Evolutionary conservation across 352 stramenopile species (phyloP), one percentile per base, ranked within the genome.

Genomic region (Phytophthora foliorum): DNA sequence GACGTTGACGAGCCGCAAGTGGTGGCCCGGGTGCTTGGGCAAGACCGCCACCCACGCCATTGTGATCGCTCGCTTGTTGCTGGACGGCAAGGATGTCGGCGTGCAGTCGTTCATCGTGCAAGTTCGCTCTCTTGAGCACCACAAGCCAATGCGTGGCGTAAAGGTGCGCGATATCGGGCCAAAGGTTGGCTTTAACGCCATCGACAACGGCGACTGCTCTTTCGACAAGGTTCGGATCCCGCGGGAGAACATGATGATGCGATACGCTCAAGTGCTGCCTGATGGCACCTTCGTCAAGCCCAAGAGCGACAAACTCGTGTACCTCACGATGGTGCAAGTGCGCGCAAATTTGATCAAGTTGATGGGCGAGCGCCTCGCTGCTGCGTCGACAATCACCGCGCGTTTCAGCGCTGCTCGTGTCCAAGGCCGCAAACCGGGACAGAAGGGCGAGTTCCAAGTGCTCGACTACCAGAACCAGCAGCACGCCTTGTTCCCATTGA

Each of bases 1-100:
- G 0, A 98, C 94, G 7, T 62, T 99, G 21, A 98, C 95, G 32
- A 89, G 82, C 39, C 80, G 83, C 63, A 99, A 99, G 73, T 99
- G 97, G 86, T 99, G 97, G 97, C 95, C 95, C 8, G 56, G 57
- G 32, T 34, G 64, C 6, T 25, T 72, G 5, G 64, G 64, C 17
- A 67, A 72, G 63, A 66, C 63, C 3, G 63, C 63, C 4, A 72
- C 21, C 14, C 63, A 71, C n/a, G 48, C 56, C 21, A 60, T 72
- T 32, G 63, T 72, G 50, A 34, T 57, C 16, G 63, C 63, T 8
- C 38, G 50, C 24, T 21, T 71, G 29, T 55, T 55, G n/a, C 32
- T 71, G 21, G 63, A 61, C n/a, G 63, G 45, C 9, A 46, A 48
- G 41, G 32, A 67, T 6, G 24, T 62, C 2, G 49, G 63, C 4